phyloP scores from a whole-genome alignment of 257 asterid genomes.

The Cynanchum wilfordii region DNA sequence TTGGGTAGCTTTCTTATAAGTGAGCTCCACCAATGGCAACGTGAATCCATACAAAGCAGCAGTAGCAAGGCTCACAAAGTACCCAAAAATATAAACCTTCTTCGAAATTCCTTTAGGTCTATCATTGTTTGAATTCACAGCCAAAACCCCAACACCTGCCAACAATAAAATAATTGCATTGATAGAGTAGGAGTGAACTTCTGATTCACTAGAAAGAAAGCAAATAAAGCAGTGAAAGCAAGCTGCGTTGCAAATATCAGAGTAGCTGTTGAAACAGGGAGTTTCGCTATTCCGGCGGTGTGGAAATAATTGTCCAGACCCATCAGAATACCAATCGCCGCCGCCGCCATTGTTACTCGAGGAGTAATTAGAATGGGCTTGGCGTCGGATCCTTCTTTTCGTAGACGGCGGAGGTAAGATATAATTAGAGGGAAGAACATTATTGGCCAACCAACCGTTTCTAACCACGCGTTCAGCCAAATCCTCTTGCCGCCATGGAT shows the following conservation, averaged over 20 bases:
- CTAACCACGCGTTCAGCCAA: slow-evolving; percentile 24
- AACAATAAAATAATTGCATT: slow-evolving; percentile 22
- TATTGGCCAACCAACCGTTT: slow-evolving; percentile 30
- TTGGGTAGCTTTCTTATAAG: slow-evolving; percentile 16
- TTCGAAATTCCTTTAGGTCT: slow-evolving; percentile 19
- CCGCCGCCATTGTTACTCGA: slow-evolving; percentile 2
- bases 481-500: slow-evolving; percentile 24
- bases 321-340: slow-evolving; percentile 16
- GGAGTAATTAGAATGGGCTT: slow-evolving; percentile 11
- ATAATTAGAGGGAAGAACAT: slow-evolving; percentile 21
- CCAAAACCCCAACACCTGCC: slow-evolving; percentile 25
- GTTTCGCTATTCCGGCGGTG: slow-evolving; percentile 20
- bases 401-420: slow-evolving; percentile 20
- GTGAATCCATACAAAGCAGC: slow-evolving; percentile 27
- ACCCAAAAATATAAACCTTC: slow-evolving; percentile 23
- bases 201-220: slow-evolving; percentile 19
- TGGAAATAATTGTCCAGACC: slow-evolving; percentile 24
- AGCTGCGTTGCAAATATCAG: slow-evolving; percentile 25
- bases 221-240: slow-evolving; percentile 25
- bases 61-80: slow-evolving; percentile 18
- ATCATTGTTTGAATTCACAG: slow-evolving; percentile 8
- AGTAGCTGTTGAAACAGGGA: slow-evolving; percentile 27
- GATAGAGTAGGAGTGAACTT: slow-evolving; percentile 21
- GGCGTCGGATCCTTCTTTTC: slow-evolving; percentile 9
- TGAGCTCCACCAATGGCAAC: slow-evolving; percentile 27